Conservation (phyloP, 371 early-diverging fungal genomes). For the Syncephalastrum contaminatum region DNA sequence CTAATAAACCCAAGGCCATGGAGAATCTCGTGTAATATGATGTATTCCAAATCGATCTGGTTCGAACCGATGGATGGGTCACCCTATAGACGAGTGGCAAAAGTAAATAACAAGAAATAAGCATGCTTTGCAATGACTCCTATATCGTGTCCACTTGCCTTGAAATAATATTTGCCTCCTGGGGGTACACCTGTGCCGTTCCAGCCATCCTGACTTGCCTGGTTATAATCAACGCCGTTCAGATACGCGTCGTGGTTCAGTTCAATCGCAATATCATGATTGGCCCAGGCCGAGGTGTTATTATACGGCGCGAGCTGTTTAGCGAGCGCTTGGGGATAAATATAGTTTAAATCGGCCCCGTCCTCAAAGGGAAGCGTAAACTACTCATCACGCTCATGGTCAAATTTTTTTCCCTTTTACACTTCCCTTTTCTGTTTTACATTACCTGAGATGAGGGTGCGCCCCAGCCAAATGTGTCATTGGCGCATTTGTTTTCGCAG, state of each 20-base stretch:
- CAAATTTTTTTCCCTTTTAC: not conserved
- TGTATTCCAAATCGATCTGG: constrained; percentile 41
- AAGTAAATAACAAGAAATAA: too few relatives aligned
- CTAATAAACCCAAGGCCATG: constrained; percentile 47
- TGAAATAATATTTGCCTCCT: constrained; percentile 43
- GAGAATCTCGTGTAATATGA: constrained; percentile 44
- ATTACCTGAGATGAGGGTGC: constrained; percentile 41
- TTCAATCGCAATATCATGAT: constrained; percentile 38
- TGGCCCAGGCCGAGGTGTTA: constrained; percentile 33
- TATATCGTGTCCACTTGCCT: constrained; percentile 15
- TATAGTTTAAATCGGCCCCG: constrained; percentile 44
- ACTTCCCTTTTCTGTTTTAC: not conserved
- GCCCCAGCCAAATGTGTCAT: constrained; percentile 43
- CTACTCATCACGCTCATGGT: constrained; percentile 7
- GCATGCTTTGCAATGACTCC: too few relatives aligned
- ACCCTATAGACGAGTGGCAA: constrained; percentile 13
- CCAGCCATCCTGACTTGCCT: constrained; percentile 25
- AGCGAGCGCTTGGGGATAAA: constrained; percentile 49
- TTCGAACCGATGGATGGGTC: constrained; percentile 24
- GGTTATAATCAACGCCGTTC: constrained; percentile 25
- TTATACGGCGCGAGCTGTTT: constrained; percentile 44
- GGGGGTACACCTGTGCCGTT: constrained; percentile 36
- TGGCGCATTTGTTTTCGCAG: constrained; percentile 34
- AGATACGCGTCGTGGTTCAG: constrained; percentile 47
- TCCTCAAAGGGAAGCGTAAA: constrained; percentile 41